Evolutionary conservation across 169 alveolate genomes (phyloP), one percentile per base, ranked within the genome.

Genomic region (Neospora caninum): DNA sequence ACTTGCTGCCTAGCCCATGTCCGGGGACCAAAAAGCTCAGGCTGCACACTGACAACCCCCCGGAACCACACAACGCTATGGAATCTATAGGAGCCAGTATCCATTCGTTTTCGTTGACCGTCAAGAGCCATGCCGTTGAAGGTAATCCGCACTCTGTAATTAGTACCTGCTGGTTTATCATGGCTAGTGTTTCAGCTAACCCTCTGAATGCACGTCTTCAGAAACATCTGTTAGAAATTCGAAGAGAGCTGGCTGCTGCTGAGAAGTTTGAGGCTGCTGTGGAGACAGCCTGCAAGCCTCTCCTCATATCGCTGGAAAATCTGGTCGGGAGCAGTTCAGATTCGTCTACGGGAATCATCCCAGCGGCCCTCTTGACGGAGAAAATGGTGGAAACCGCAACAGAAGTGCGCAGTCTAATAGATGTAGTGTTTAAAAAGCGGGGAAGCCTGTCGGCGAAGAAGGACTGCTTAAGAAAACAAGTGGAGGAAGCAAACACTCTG

Each of bases 221-320:
- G 38, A 82, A 82, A 36, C 89, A 42, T 82, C 64, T 82, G 41
- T n/a, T 7, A 29, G 89, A 82, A 13, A 42, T 82, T 27, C 69
- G 38, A 42, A 22, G 64, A 42, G 67, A 82, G 18, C 54, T 82
- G 41, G 38, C 69, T 41, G 89, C 29, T 82, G 89, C 67, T 9
- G 89, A 82, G 64, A 82, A 43, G 89, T 82, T 82, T 42, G 89
- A 82, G 69, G 53, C 69, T 42, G 89, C 89, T 7, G 67, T 82
- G 31, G 89, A 82, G 38, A 82, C 64, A 7, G 89, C 89, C 18
- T 82, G 89, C 89, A 82, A 82, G 89, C 89, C 89, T 42, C 89
- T 42, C 25, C 89, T 82, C 41, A 2, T 82, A 25, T 82, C 39
- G 36, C 67, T 82, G 69, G 89, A 82, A 42, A 82, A 36, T 42